phyloP scores from a whole-genome alignment of 1,284 basidiomycete species.

The Somion occarium region DNA sequence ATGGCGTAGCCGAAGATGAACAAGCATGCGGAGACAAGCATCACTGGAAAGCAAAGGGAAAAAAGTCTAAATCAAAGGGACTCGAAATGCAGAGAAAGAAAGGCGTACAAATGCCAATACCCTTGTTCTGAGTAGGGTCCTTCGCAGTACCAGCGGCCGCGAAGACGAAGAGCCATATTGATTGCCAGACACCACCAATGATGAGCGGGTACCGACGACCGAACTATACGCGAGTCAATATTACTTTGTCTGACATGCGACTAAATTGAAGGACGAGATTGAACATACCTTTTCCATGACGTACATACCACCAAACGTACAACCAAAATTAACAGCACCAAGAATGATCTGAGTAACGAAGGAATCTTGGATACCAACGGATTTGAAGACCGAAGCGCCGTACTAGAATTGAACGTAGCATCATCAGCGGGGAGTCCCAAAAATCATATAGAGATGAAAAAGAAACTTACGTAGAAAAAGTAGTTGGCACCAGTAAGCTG shows the following conservation, averaged over 20 bases:
- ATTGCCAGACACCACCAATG: conserved; percentile 69
- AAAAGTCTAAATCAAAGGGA: conserved; percentile 4
- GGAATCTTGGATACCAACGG: conserved; percentile 64
- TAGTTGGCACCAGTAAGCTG: conserved; percentile 73
- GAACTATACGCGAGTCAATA: conserved; percentile 33
- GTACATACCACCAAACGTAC: conserved; percentile 67
- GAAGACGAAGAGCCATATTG: conserved; percentile 74
- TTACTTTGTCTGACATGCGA: conserved; percentile 3
- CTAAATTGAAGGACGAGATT: background rate
- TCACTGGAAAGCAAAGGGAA: conserved; percentile 36
- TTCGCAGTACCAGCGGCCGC: conserved; percentile 70
- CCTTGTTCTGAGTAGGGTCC: conserved; percentile 42
- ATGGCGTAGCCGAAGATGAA: conserved; percentile 77
- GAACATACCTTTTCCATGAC: conserved; percentile 56
- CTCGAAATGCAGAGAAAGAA: background rate
- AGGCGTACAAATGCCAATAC: conserved; percentile 48
- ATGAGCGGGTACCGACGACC: conserved; percentile 63
- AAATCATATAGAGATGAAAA: too few relatives aligned
- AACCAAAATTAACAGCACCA: conserved; percentile 65
- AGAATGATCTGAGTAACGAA: conserved; percentile 73
- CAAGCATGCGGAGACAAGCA: conserved; percentile 76
- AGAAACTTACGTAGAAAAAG: conserved; percentile 52
- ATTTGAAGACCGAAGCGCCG: conserved; percentile 64
- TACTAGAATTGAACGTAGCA: conserved; percentile 28
- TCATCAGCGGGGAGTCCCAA: background rate